A percentile compares a stretch with the other conserved stretches of the same genome.
These are phyloP conservation scores for Cucumis cinereus DNA, from an alignment of 306 rosid genomes.

Conservation along the genomic window DNA sequence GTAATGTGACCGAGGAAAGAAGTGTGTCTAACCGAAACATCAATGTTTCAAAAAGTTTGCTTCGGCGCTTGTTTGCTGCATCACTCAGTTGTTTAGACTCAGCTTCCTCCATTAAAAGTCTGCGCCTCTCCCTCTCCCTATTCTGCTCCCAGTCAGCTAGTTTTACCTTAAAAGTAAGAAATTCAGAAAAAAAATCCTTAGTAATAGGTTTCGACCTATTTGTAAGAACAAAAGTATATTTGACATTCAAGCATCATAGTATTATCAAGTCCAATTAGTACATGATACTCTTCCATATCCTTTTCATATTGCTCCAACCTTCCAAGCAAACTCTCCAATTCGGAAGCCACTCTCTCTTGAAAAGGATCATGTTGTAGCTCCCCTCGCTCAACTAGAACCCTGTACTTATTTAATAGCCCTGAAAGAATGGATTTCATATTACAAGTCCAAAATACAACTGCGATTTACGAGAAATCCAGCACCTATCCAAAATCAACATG, in stretches of 20 bases:
- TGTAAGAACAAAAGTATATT: neutral
- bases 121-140: constrained; percentile 65
- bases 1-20: neutral
- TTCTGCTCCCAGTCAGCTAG: constrained; percentile 52
- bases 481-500: neutral
- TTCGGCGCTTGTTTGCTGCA: constrained; percentile 20
- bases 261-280: constrained; percentile 12
- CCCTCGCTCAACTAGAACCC: constrained; percentile 54
- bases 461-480: neutral
- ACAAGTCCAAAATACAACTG: neutral
- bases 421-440: constrained; percentile 8
- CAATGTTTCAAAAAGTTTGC: constrained; percentile 47
- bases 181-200: neutral
- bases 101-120: constrained; percentile 65
- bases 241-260: neutral
- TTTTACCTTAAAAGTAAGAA: constrained; percentile 31
- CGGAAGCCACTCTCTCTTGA: constrained; percentile 66
- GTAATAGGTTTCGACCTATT: neutral
- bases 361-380: constrained; percentile 73
- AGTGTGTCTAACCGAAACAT: constrained; percentile 30
- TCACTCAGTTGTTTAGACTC: constrained; percentile 45
- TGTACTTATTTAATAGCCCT: constrained; percentile 64
- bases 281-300: constrained; percentile 83
- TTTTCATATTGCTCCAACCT: constrained; percentile 82
- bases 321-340: constrained; percentile 59